Percentiles rank a stretch among this genome's conserved stretches.
These are phyloP conservation scores for Babesia bigemina DNA, from an alignment of 169 alveolate genomes.

Conservation along the genomic window DNA sequence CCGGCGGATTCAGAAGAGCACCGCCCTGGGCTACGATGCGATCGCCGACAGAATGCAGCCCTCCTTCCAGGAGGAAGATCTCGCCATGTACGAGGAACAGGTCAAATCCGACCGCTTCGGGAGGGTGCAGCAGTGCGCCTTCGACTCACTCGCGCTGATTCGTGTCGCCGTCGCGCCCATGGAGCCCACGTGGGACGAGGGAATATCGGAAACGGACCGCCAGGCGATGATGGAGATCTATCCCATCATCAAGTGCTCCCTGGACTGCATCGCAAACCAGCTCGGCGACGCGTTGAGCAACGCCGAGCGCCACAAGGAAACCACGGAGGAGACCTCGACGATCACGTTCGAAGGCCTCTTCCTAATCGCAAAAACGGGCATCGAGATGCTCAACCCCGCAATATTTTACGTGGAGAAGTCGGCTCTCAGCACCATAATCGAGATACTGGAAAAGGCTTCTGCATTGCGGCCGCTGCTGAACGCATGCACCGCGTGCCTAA, in stretches of 20 bases:
- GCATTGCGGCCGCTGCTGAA: slow-evolving; percentile 21
- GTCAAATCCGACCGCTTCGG: slow-evolving; percentile 44
- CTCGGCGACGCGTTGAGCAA: slow-evolving; percentile 19
- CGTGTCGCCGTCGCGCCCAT: slow-evolving; percentile 24
- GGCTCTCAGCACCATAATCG: slow-evolving; percentile 25
- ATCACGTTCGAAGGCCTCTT: slow-evolving; percentile 66
- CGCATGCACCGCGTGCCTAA: slow-evolving; percentile 40
- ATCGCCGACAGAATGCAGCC: slow-evolving; percentile 24
- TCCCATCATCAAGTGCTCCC: slow-evolving; percentile 46
- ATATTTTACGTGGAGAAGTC: slow-evolving; percentile 40
- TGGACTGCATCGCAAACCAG: slow-evolving; percentile 55
- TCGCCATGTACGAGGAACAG: slow-evolving; percentile 49
- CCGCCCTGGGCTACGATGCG: slow-evolving; percentile 53
- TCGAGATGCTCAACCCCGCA: slow-evolving; percentile 53
- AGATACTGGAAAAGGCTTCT: slow-evolving; percentile 32
- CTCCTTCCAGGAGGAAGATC: slow-evolving; percentile 50
- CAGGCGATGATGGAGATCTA: slow-evolving; percentile 22
- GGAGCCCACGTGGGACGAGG: slow-evolving; percentile 26
- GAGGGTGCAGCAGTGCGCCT: slow-evolving; percentile 58
- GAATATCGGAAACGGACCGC: slow-evolving; percentile 29
- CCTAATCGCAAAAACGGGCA: slow-evolving; percentile 35
- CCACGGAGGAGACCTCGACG: slow-evolving; percentile 47
- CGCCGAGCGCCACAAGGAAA: slow-evolving; percentile 17
- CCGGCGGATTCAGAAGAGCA: slow-evolving; percentile 22
- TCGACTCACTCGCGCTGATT: slow-evolving; percentile 55